Conservation (phyloP, 179 eudicot species). For the Silene coronaria region DNA sequence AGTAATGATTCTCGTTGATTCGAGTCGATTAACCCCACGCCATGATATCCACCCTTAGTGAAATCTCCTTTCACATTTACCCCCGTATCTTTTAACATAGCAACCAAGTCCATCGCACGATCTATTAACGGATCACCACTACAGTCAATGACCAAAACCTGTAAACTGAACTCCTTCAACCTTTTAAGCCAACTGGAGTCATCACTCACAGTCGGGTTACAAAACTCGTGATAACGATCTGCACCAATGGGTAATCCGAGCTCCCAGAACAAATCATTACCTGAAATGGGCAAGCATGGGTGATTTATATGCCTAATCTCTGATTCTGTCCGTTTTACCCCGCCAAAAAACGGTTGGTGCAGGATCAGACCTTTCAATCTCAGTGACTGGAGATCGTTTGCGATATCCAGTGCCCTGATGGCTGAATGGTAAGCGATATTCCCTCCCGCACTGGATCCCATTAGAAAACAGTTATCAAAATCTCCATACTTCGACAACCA, state of each 20-base stretch:
- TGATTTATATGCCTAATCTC: constrained; percentile 31
- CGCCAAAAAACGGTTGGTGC: constrained; percentile 50
- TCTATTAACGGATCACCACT: constrained; percentile 44
- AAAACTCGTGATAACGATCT: constrained; percentile 40
- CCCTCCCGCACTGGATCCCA: constrained; percentile 49
- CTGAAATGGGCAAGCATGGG: constrained; percentile 28
- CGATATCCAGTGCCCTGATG: constrained; percentile 3
- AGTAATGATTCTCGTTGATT: constrained; percentile 18
- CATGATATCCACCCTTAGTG: constrained; percentile 39
- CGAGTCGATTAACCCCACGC: constrained; percentile 32
- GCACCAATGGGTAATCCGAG: constrained; percentile 38
- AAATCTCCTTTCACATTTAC: constrained; percentile 29
- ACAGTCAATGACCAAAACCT: constrained; percentile 39
- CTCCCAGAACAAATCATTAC: constrained; percentile 43
- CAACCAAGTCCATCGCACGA: constrained; percentile 32
- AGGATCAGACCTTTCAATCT: constrained; percentile 34
- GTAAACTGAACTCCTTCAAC: constrained; percentile 29
- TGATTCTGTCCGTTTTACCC: constrained; percentile 30
- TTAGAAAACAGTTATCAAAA: constrained; percentile 27
- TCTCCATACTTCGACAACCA: constrained; percentile 34
- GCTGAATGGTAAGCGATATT: constrained; percentile 40
- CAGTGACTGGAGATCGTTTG: constrained; percentile 29
- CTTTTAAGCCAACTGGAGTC: constrained; percentile 14
- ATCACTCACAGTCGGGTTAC: constrained; percentile 29
- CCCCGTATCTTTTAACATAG: constrained; percentile 29